Percentiles rank a stretch among this genome's conserved stretches.
Conservation (phyloP, 2,329 filamentous ascomycete genomes). For the Pyricularia sp. region DNA sequence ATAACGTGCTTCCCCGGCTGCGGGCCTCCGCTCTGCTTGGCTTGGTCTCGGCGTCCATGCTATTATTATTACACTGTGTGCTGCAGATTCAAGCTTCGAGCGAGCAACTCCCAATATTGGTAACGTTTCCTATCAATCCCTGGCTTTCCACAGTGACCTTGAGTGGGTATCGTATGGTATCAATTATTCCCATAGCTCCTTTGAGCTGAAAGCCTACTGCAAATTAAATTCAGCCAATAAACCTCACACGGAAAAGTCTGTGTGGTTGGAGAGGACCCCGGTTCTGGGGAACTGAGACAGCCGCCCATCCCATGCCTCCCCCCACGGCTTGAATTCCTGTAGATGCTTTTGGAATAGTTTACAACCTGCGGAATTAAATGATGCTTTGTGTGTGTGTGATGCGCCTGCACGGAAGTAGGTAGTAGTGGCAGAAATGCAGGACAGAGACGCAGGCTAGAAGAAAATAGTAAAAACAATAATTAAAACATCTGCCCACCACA, state of each 20-base stretch:
- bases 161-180: neutral
- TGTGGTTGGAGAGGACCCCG: neutral
- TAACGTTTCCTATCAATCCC: neutral
- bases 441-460: neutral
- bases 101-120: neutral
- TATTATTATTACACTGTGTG: neutral
- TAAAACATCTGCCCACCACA: neutral
- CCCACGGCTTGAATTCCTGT: neutral
- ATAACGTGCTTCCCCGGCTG: neutral
- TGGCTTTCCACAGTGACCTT: neutral
- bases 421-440: neutral
- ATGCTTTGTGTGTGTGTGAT: neutral
- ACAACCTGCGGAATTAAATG: neutral
- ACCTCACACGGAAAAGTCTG: neutral
- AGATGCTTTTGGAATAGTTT: neutral
- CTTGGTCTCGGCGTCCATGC: neutral
- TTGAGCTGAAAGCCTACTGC: neutral
- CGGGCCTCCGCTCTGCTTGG: neutral
- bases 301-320: neutral
- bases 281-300: neutral
- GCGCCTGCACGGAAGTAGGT: neutral
- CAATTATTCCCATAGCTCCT: neutral
- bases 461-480: neutral
- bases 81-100: neutral
- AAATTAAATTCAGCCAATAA: neutral